Percentiles rank a stretch among this genome's conserved stretches.
phyloP scores from a whole-genome alignment of 2,329 filamentous ascomycete species.

The Dactylonectria estremocensis region DNA sequence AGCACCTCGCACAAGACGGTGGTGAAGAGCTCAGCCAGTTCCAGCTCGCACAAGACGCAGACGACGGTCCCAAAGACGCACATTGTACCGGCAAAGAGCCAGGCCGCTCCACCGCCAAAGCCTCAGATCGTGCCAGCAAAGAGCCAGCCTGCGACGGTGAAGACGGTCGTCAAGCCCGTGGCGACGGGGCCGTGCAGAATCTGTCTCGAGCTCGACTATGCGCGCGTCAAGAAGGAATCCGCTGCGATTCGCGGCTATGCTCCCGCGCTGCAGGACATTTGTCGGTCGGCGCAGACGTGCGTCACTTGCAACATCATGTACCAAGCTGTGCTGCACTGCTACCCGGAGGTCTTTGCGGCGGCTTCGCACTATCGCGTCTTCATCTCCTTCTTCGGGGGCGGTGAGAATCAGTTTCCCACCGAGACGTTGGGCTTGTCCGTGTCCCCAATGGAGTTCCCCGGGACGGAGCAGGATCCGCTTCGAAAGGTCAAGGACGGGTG shows the following conservation, averaged over 20 bases:
- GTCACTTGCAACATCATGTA: constrained; percentile 20
- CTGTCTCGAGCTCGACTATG: constrained; percentile 18
- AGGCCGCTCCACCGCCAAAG: background rate
- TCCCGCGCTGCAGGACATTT: constrained; percentile 17
- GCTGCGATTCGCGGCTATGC: background rate
- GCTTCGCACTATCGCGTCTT: constrained; percentile 19
- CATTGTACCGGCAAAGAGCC: background rate
- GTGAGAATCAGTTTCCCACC: constrained; percentile 5
- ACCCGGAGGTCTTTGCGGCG: constrained; percentile 17
- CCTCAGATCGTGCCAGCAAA: background rate
- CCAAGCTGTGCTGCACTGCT: constrained; percentile 25
- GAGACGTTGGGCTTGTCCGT: constrained; percentile 22
- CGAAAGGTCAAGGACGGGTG: constrained; percentile 20
- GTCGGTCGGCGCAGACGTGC: constrained; percentile 13
- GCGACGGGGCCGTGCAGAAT: background rate
- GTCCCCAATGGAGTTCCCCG: constrained; percentile 26
- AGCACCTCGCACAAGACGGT: background rate
- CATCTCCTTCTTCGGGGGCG: constrained; percentile 22
- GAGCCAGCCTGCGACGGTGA: background rate
- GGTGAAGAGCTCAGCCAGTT: background rate
- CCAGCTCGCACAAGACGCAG: background rate
- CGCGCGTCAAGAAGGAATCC: constrained; percentile 6
- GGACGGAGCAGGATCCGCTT: constrained; percentile 22
- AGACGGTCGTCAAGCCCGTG: background rate
- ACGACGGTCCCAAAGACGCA: background rate